A percentile compares a stretch with the other conserved stretches of the same genome.
Conservation (phyloP, 2,329 filamentous ascomycete genomes). For the Blastomyces parvus region DNA sequence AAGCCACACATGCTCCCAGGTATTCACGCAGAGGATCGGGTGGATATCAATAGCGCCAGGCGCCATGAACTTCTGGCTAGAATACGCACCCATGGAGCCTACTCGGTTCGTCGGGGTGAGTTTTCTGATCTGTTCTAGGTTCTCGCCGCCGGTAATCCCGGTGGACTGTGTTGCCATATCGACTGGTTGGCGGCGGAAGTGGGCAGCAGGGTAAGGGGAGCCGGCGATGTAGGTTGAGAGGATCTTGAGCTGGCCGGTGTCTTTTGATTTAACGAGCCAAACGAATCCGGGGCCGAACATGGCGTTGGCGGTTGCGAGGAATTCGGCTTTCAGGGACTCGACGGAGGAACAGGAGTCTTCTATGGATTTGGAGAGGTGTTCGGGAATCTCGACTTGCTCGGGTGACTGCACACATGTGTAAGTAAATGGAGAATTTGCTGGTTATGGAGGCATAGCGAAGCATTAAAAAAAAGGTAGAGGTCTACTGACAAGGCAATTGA, state of each 20-base stretch:
- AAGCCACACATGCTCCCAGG: slow-evolving; percentile 92
- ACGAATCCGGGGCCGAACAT: slow-evolving; percentile 98
- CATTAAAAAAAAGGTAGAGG: slow-evolving; percentile 60
- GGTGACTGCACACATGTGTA: slow-evolving; percentile 27
- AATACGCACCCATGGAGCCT: slow-evolving; percentile 20
- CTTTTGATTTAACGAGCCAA: slow-evolving; percentile 66
- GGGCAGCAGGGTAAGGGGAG: slow-evolving; percentile 73
- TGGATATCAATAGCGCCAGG: slow-evolving; percentile 46
- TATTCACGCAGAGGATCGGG: slow-evolving; percentile 83
- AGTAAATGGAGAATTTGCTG: neutral
- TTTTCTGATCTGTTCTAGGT: slow-evolving; percentile 12
- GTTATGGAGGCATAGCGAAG: slow-evolving; percentile 31
- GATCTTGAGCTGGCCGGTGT: slow-evolving; percentile 50
- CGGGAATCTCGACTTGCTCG: slow-evolving; percentile 44
- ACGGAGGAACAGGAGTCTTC: slow-evolving; percentile 67
- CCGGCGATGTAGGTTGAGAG: slow-evolving; percentile 87
- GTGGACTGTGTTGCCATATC: slow-evolving; percentile 38
- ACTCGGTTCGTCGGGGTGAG: slow-evolving; percentile 13
- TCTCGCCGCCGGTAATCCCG: slow-evolving; percentile 17
- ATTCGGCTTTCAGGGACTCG: slow-evolving; percentile 69
- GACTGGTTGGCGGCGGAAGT: slow-evolving; percentile 59
- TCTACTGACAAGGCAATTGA: slow-evolving; percentile 37
- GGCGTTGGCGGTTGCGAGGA: slow-evolving; percentile 67
- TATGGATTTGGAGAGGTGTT: slow-evolving; percentile 50
- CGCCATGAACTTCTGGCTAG: slow-evolving; percentile 27